Percentiles rank a stretch among this genome's conserved stretches.
Conservation (phyloP, 352 stramenopile genomes). For the Pythium periplocum region DNA sequence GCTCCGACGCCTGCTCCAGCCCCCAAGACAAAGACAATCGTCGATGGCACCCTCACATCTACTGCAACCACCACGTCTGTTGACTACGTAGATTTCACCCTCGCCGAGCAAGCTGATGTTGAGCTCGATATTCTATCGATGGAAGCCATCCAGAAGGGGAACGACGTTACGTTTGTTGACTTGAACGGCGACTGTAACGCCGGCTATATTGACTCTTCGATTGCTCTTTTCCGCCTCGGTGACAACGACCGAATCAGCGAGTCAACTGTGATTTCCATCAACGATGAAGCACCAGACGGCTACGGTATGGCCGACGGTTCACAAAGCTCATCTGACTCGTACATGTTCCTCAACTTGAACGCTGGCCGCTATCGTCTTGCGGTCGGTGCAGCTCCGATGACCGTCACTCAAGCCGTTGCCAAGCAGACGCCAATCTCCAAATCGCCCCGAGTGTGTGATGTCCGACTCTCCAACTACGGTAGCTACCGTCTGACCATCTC, state of each 20-base stretch:
- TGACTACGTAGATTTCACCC: constrained; percentile 60
- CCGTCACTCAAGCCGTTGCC: constrained; percentile 25
- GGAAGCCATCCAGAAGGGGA: constrained; percentile 26
- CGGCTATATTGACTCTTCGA: constrained; percentile 52
- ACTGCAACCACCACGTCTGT: constrained; percentile 47
- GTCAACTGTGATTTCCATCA: constrained; percentile 23
- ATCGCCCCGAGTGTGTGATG: constrained; percentile 36
- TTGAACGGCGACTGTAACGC: constrained; percentile 72
- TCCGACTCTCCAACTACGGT: constrained; percentile 54
- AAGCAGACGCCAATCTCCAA: constrained; percentile 36
- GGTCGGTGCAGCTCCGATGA: constrained; percentile 49
- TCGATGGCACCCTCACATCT: constrained; percentile 63
- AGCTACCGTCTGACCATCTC: constrained; percentile 61
- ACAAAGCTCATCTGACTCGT: constrained; percentile 47
- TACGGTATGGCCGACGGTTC: constrained; percentile 48
- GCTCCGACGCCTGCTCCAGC: constrained; percentile 1
- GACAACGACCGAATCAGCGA: constrained; percentile 16
- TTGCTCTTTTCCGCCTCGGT: constrained; percentile 45
- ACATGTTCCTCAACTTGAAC: constrained; percentile 30
- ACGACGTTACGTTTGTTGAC: constrained; percentile 30
- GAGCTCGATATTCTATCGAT: constrained; percentile 66
- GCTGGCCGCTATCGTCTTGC: constrained; percentile 53
- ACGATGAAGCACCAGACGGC: constrained; percentile 40
- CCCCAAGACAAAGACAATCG: constrained; percentile 17
- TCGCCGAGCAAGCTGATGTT: constrained; percentile 31